Percentiles rank a stretch among this genome's conserved stretches.
phyloP scores from a whole-genome alignment of 2,329 filamentous ascomycete species.

The Colletotrichum endophyticum region DNA sequence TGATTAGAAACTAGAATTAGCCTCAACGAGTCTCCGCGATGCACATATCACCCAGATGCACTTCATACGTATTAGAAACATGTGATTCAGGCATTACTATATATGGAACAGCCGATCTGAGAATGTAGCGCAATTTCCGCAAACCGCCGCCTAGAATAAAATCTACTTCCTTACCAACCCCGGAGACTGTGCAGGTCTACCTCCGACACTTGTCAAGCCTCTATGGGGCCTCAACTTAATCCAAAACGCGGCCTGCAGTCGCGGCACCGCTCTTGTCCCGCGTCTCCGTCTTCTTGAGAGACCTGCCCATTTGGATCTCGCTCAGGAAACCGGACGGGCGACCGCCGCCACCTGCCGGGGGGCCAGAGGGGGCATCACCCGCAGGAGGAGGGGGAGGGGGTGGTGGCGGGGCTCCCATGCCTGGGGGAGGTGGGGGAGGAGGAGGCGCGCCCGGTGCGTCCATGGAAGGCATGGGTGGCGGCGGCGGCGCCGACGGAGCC shows the following conservation, averaged over 20 bases:
- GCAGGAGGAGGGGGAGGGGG: slow-evolving; percentile 49
- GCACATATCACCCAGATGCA: not conserved
- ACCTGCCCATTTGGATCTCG: slow-evolving; percentile 81
- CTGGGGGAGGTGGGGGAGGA: slow-evolving; percentile 47
- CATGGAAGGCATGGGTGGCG: slow-evolving; percentile 34
- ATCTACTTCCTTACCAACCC: not conserved
- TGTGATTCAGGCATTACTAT: slow-evolving; percentile 6
- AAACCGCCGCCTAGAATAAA: not conserved
- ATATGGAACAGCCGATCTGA: not conserved
- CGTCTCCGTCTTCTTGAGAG: slow-evolving; percentile 86
- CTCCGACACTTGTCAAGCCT: not conserved
- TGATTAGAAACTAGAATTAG: not conserved
- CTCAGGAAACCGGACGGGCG: slow-evolving; percentile 72
- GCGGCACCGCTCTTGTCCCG: slow-evolving; percentile 81
- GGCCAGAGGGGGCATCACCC: slow-evolving; percentile 44
- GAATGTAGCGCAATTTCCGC: not conserved
- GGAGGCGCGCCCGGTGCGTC: slow-evolving; percentile 35
- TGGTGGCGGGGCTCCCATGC: slow-evolving; percentile 38
- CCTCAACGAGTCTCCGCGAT: not conserved
- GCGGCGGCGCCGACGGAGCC: slow-evolving; percentile 31
- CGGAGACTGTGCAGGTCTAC: not conserved
- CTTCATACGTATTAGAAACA: not conserved
- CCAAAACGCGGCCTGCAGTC: slow-evolving; percentile 77
- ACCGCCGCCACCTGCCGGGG: slow-evolving; percentile 52
- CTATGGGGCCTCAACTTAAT: slow-evolving; percentile 34